Conservation (phyloP, 148 eudicot species). For the Euryodendron excelsum region DNA sequence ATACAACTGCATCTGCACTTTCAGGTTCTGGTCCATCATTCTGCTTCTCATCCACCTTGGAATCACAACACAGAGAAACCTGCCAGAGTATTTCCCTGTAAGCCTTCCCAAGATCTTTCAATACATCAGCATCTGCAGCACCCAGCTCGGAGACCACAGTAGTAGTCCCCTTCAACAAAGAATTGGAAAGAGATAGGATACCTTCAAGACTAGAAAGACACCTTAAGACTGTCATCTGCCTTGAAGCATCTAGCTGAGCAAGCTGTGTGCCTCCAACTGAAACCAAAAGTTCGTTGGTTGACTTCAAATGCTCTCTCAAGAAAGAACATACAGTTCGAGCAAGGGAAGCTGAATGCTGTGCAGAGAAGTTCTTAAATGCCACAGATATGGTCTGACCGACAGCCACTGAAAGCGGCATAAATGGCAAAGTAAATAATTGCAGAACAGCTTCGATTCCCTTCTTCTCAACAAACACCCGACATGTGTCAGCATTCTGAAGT, state of each 20-base stretch:
- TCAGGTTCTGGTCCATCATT: constrained; percentile 60
- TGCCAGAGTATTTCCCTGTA: constrained; percentile 93
- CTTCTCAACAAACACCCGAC: constrained; percentile 89
- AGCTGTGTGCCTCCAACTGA: constrained; percentile 60
- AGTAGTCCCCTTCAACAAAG: constrained; percentile 78
- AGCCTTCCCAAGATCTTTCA: constrained; percentile 82
- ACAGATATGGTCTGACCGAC: constrained; percentile 80
- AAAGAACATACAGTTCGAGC: constrained; percentile 84
- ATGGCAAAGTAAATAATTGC: constrained; percentile 73
- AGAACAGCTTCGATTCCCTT: constrained; percentile 83
- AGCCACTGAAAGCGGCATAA: constrained; percentile 74
- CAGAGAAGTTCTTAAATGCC: constrained; percentile 93
- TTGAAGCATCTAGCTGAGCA: constrained; percentile 56
- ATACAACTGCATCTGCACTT: constrained; percentile 50
- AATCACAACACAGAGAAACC: constrained; percentile 69
- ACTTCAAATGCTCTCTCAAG: constrained; percentile 70
- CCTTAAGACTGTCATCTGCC: constrained; percentile 58
- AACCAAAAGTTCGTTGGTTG: constrained; percentile 55
- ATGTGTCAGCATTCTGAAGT: constrained; percentile 87
- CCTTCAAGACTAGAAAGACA: constrained; percentile 82
- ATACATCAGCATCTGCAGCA: constrained; percentile 86
- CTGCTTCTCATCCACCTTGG: constrained; percentile 71
- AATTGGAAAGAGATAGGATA: constrained; percentile 65
- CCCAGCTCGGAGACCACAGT: constrained; percentile 82
- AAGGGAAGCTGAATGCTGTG: constrained; percentile 84